phyloP scores from a whole-genome alignment of 306 rosid genomes.

The Neltuma alba region DNA sequence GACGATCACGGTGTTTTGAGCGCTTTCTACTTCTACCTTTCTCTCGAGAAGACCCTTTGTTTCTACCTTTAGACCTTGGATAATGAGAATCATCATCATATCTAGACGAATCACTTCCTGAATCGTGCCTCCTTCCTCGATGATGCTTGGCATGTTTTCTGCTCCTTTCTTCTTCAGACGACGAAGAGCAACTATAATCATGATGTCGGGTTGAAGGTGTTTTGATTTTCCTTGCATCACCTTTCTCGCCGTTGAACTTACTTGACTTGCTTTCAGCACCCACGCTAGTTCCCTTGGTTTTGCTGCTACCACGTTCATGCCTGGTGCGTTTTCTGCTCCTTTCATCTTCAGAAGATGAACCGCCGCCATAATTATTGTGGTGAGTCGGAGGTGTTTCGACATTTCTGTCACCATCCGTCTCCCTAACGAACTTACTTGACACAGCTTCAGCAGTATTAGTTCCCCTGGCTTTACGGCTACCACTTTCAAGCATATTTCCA shows the following conservation, averaged over 20 bases:
- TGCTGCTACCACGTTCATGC: constrained; percentile 34
- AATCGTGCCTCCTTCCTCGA: constrained; percentile 51
- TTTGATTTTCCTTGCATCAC: constrained; percentile 47
- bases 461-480: constrained; percentile 39
- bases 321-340: constrained; percentile 62
- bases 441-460: constrained; percentile 39
- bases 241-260: constrained; percentile 37
- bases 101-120: constrained; percentile 58
- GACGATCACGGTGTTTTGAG: constrained; percentile 61
- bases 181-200: constrained; percentile 50
- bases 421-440: constrained; percentile 34
- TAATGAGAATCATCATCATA: constrained; percentile 53
- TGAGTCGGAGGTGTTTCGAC: constrained; percentile 36
- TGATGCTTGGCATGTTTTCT: constrained; percentile 62
- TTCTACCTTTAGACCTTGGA: constrained; percentile 64
- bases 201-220: constrained; percentile 35
- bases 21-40: constrained; percentile 65
- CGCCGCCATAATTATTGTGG: constrained; percentile 44
- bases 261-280: constrained; percentile 40
- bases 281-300: constrained; percentile 38
- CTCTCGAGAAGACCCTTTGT: constrained; percentile 67
- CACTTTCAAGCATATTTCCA: constrained; percentile 47
- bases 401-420: constrained; percentile 46
- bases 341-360: constrained; percentile 65
- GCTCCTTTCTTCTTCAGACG: constrained; percentile 69